These are phyloP conservation scores for Aspergillus kassunensis DNA, from an alignment of 495 filamentous ascomycete species.

Conservation along the genomic window DNA sequence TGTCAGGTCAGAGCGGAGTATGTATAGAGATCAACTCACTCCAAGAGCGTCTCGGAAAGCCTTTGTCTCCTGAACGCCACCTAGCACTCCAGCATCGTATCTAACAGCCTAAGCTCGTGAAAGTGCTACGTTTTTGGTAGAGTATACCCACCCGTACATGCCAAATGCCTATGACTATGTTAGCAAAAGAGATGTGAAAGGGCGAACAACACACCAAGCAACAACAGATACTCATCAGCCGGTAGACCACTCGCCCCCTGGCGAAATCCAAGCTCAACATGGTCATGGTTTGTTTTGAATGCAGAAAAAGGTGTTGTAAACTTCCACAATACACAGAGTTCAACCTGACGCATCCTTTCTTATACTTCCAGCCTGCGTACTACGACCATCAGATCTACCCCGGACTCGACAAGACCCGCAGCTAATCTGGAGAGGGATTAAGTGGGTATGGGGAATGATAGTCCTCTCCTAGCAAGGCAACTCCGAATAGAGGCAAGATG, in stretches of 20 bases:
- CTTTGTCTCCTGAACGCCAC: slow-evolving; percentile 32
- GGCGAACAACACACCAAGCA: not conserved
- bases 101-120: too few species aligned
- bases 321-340: too few species aligned
- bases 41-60: slow-evolving; percentile 31
- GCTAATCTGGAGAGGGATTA: too few species aligned
- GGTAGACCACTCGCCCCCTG: not conserved
- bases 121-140: not conserved
- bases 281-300: too few species aligned
- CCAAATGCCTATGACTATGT: not conserved
- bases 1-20: not conserved
- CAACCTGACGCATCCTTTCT: too few species aligned
- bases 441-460: too few species aligned
- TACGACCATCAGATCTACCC: too few species aligned
- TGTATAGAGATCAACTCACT: slow-evolving; percentile 8
- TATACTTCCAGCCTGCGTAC: too few species aligned
- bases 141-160: not conserved
- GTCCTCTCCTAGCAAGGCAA: too few species aligned
- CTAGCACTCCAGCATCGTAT: slow-evolving; percentile 42
- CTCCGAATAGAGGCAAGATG: too few species aligned
- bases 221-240: not conserved
- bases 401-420: too few species aligned
- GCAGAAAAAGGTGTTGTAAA: too few species aligned
- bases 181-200: not conserved
- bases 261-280: slow-evolving; percentile 1